These are phyloP conservation scores for Zygoascus meyerae DNA, from an alignment of 1,139 yeast species.

Conservation along the genomic window DNA sequence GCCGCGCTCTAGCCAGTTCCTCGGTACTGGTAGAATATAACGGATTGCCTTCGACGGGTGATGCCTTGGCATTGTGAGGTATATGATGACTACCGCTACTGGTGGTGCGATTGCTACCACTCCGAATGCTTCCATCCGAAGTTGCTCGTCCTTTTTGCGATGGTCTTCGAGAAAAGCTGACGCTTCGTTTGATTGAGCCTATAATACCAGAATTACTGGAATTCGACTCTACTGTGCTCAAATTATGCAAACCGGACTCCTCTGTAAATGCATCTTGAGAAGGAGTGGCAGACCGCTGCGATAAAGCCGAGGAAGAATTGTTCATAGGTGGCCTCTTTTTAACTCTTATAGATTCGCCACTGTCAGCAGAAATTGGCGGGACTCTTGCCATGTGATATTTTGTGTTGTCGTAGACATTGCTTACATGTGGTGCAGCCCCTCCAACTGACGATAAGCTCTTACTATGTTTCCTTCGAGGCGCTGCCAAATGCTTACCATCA, in stretches of 20 bases:
- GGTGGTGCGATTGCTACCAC: neutral
- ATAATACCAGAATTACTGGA: constrained; percentile 14
- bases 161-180: constrained; percentile 20
- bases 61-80: constrained; percentile 7
- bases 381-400: too few species aligned
- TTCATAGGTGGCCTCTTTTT: neutral
- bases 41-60: constrained; percentile 10
- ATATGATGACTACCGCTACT: neutral
- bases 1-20: neutral
- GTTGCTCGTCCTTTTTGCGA: constrained; percentile 21
- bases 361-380: neutral
- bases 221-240: constrained; percentile 1
- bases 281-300: neutral
- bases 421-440: neutral
- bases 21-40: neutral
- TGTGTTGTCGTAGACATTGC: neutral
- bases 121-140: constrained; percentile 8
- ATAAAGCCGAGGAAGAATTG: neutral
- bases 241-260: too few species aligned
- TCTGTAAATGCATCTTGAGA: too few species aligned
- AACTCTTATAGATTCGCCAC: neutral
- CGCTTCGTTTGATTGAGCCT: constrained; percentile 21
- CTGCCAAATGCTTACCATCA: neutral
- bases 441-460: constrained; percentile 32
- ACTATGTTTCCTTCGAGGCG: constrained; percentile 26